These are phyloP conservation scores for Syzygium oleosum DNA, from an alignment of 345 rosid genomes.

Conservation along the genomic window DNA sequence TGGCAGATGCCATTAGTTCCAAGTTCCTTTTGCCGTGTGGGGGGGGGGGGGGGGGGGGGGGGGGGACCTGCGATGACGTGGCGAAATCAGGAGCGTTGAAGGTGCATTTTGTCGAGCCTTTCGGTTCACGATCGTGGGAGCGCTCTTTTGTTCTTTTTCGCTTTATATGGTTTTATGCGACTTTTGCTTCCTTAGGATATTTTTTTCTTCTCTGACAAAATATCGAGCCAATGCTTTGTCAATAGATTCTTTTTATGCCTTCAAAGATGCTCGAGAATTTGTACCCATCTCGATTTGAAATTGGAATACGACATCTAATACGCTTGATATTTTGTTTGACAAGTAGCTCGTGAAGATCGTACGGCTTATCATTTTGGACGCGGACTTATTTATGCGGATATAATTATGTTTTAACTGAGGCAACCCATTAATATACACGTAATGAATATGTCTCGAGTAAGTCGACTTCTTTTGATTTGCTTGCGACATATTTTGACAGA, in stretches of 20 bases:
- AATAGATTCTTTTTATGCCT: background rate
- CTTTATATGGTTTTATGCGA: background rate
- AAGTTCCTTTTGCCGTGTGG: background rate
- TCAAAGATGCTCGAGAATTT: background rate
- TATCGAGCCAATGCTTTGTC: background rate
- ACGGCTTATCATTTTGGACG: background rate
- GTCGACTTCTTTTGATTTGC: background rate
- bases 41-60: no score
- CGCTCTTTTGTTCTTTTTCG: background rate
- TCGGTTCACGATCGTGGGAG: background rate
- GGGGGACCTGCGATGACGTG: background rate
- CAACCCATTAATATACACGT: background rate
- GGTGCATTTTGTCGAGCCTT: background rate
- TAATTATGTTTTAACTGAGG: background rate
- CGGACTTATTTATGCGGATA: accelerated
- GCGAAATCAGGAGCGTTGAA: background rate
- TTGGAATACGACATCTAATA: accelerated
- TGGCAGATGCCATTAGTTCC: background rate
- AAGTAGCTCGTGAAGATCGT: no score
- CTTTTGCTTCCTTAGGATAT: background rate
- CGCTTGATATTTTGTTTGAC: background rate
- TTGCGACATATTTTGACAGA: background rate
- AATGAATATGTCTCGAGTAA: background rate
- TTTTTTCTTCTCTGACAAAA: background rate
- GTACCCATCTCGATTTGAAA: background rate